These are phyloP conservation scores for Phytopythium delawarense DNA, from an alignment of 352 stramenopile genomes.

Conservation along the genomic window DNA sequence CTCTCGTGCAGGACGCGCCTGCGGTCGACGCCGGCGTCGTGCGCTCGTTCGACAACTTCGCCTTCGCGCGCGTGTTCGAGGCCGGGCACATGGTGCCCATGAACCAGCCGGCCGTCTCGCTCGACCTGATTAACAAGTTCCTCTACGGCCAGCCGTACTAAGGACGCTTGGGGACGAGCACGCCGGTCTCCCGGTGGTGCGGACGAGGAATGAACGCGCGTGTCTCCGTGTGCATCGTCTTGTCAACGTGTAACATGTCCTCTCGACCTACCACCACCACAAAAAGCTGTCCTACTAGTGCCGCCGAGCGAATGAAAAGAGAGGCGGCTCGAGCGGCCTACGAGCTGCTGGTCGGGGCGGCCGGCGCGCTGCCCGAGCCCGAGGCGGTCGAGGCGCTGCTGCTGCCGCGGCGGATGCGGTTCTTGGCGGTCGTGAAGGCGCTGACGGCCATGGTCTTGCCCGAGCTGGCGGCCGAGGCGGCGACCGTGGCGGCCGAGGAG, in stretches of 20 bases:
- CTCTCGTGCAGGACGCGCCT: constrained; percentile 10
- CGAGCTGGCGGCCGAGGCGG: constrained; percentile 20
- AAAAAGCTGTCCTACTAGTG: background rate
- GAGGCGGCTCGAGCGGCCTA: background rate
- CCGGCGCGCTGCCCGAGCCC: background rate
- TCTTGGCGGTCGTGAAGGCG: constrained; percentile 30
- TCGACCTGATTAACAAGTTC: constrained; percentile 52
- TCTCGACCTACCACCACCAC: background rate
- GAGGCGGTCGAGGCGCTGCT: background rate
- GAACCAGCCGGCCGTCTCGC: constrained; percentile 34
- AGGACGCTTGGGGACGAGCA: background rate
- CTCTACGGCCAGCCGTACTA: constrained; percentile 27
- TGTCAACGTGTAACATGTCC: background rate
- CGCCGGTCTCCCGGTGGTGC: background rate
- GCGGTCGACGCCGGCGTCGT: constrained; percentile 16
- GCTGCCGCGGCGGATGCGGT: constrained; percentile 16
- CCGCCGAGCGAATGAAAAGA: background rate
- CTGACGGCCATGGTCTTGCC: constrained; percentile 27
- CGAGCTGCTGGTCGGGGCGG: background rate
- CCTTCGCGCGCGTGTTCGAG: constrained; percentile 47
- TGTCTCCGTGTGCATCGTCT: background rate
- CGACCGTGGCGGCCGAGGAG: constrained; percentile 18
- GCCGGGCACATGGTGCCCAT: constrained; percentile 56
- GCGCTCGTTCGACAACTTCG: constrained; percentile 34
- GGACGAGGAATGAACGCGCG: no score